Percentiles rank a stretch among this genome's conserved stretches.
Conservation (phyloP, 371 early-diverging fungal species). For the Saksenaea vasiformis region DNA sequence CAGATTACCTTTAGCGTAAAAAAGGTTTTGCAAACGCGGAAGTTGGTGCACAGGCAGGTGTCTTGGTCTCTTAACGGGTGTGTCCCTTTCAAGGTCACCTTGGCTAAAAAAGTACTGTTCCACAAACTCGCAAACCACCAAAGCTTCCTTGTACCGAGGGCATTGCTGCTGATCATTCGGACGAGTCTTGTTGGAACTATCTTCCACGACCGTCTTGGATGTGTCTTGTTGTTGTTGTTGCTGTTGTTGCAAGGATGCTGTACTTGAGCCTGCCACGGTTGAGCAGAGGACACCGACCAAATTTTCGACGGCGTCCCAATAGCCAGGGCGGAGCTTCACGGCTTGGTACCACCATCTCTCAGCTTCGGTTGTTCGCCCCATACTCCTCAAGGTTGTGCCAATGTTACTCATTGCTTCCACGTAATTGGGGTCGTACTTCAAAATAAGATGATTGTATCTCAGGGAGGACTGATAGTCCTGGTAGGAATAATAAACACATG, state of each 20-base stretch:
- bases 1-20: slow-evolving; percentile 86
- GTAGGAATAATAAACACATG: slow-evolving; percentile 86
- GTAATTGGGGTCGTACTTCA: slow-evolving; percentile 79
- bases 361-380: slow-evolving; percentile 74
- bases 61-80: slow-evolving; percentile 29
- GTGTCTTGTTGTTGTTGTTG: no score
- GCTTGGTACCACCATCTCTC: slow-evolving; percentile 89
- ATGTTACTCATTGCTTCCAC: slow-evolving; percentile 94
- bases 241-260: slow-evolving; percentile 24
- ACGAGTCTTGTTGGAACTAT: background rate
- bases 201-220: slow-evolving; percentile 10
- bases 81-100: background rate
- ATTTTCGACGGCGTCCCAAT: slow-evolving; percentile 93
- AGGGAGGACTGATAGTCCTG: slow-evolving; percentile 73
- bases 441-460: slow-evolving; percentile 78
- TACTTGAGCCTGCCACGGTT: slow-evolving; percentile 2
- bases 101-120: slow-evolving; percentile 61
- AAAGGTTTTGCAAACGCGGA: slow-evolving; percentile 73
- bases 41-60: slow-evolving; percentile 61
- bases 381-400: slow-evolving; percentile 83
- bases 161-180: background rate
- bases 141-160: slow-evolving; percentile 77
- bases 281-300: slow-evolving; percentile 81
- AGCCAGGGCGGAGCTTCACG: slow-evolving; percentile 81
- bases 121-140: slow-evolving; percentile 80